These are phyloP conservation scores for Paecilomyces niveus DNA, from an alignment of 2,329 filamentous ascomycete genomes.

Conservation along the genomic window DNA sequence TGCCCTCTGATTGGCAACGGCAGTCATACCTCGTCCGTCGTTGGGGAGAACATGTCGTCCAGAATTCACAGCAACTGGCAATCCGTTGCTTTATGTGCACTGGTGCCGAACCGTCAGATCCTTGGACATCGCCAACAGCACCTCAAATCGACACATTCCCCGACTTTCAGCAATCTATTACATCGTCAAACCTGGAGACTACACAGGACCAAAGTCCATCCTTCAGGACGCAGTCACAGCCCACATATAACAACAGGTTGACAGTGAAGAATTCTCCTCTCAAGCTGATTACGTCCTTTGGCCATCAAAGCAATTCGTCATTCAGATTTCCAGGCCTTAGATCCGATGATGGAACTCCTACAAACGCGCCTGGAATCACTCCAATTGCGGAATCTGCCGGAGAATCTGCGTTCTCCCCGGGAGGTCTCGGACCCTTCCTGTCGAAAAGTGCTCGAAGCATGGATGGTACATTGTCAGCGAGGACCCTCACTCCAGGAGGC, in stretches of 20 bases:
- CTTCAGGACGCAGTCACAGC: conserved; percentile 24
- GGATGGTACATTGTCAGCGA: conserved; percentile 62
- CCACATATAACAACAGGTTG: conserved; percentile 48
- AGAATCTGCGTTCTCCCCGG: conserved; percentile 59
- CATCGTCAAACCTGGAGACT: conserved; percentile 55
- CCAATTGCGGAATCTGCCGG: conserved; percentile 74
- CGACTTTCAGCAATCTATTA: conserved; percentile 26
- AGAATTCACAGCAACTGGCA: conserved; percentile 79
- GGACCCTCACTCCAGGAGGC: conserved; percentile 54
- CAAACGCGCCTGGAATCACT: conserved; percentile 69
- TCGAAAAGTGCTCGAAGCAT: conserved; percentile 56
- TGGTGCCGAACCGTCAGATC: conserved; percentile 73
- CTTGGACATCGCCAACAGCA: conserved; percentile 81
- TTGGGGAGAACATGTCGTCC: conserved; percentile 90
- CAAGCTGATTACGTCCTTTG: conserved; percentile 88
- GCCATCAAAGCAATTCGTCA: conserved; percentile 40
- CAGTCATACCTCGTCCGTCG: conserved; percentile 82
- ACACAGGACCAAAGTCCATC: conserved; percentile 12
- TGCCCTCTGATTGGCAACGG: conserved; percentile 81
- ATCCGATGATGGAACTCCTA: conserved; percentile 60
- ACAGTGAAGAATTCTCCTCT: conserved; percentile 75
- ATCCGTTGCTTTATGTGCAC: conserved; percentile 92
- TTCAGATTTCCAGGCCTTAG: conserved; percentile 56
- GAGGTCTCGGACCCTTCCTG: conserved; percentile 53
- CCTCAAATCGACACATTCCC: conserved; percentile 48